These are phyloP conservation scores for Penicillium janthinellum DNA, from an alignment of 2,329 filamentous ascomycete species.

Conservation along the genomic window DNA sequence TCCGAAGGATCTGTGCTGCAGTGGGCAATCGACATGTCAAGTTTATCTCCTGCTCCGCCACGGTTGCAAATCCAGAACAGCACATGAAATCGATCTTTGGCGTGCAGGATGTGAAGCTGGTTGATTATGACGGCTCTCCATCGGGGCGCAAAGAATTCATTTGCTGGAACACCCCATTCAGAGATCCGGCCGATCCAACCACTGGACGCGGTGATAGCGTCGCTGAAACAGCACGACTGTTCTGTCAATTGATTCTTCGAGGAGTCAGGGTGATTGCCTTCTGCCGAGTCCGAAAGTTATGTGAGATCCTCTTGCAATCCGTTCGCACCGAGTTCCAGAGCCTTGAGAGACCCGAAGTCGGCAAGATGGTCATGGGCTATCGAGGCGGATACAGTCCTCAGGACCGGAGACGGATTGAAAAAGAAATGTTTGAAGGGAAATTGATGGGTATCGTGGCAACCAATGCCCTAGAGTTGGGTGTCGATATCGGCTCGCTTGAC, in stretches of 20 bases:
- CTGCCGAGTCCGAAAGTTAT: constrained; percentile 82
- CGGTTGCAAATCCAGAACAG: constrained; percentile 85
- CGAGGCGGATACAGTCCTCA: constrained; percentile 92
- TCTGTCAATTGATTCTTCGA: constrained; percentile 84
- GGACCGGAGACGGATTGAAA: constrained; percentile 84
- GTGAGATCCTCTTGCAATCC: constrained; percentile 78
- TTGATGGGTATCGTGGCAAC: constrained; percentile 92
- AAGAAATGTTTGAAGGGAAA: constrained; percentile 95
- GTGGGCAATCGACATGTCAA: constrained; percentile 82
- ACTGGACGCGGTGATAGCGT: constrained; percentile 83
- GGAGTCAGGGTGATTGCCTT: constrained; percentile 93
- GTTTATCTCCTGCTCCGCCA: constrained; percentile 96
- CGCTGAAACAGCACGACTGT: constrained; percentile 82
- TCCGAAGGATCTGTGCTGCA: constrained; percentile 85
- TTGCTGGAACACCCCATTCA: constrained; percentile 97
- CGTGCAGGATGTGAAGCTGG: constrained; percentile 74
- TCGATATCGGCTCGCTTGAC: constrained; percentile 92
- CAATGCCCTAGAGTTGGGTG: constrained; percentile 86
- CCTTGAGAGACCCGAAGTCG: constrained; percentile 73
- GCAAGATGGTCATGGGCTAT: constrained; percentile 87
- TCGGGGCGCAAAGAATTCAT: constrained; percentile 91
- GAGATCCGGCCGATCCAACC: constrained; percentile 81
- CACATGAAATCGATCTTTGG: constrained; percentile 97
- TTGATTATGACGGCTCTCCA: constrained; percentile 91
- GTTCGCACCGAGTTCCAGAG: constrained; percentile 75